These are phyloP conservation scores for Saprolegnia diclina DNA, from an alignment of 352 stramenopile genomes.

Conservation along the genomic window DNA sequence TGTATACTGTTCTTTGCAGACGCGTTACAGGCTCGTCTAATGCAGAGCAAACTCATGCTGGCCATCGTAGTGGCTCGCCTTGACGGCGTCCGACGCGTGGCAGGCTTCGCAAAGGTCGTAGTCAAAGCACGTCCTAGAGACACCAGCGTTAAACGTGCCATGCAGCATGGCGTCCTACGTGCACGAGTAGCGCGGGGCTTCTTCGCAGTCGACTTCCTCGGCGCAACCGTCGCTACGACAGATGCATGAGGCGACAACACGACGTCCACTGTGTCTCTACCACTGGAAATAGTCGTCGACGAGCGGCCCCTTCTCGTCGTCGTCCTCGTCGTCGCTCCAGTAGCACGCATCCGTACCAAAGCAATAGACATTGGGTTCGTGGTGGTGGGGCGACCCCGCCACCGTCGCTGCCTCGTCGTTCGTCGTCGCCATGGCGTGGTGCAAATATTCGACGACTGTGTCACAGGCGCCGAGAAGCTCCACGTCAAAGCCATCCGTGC, in stretches of 20 bases:
- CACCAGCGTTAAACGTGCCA: neutral
- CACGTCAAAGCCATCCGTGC: constrained; percentile 67
- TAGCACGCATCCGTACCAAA: constrained; percentile 33
- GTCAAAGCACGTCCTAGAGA: constrained; percentile 65
- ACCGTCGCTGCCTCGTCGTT: neutral
- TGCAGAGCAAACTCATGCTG: neutral
- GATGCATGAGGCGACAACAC: neutral
- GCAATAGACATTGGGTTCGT: constrained; percentile 34
- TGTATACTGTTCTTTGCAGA: too few species aligned
- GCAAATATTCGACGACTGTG: constrained; percentile 64
- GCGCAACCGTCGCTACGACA: constrained; percentile 27
- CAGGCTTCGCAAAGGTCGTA: constrained; percentile 61
- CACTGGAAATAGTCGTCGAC: constrained; percentile 14
- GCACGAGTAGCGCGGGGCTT: constrained; percentile 8
- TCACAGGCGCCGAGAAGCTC: constrained; percentile 79
- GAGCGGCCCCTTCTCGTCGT: constrained; percentile 5
- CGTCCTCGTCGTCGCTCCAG: constrained; percentile 27
- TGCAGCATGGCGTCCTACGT: neutral
- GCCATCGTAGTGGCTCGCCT: neutral
- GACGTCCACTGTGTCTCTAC: constrained; percentile 17
- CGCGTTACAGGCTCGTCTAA: neutral
- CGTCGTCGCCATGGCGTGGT: constrained; percentile 32
- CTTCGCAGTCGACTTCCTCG: constrained; percentile 25
- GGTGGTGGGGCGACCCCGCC: neutral
- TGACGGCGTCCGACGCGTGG: constrained; percentile 28